Conservation (phyloP, 2,329 filamentous ascomycete genomes). For the Metarhizium guizhouense region DNA sequence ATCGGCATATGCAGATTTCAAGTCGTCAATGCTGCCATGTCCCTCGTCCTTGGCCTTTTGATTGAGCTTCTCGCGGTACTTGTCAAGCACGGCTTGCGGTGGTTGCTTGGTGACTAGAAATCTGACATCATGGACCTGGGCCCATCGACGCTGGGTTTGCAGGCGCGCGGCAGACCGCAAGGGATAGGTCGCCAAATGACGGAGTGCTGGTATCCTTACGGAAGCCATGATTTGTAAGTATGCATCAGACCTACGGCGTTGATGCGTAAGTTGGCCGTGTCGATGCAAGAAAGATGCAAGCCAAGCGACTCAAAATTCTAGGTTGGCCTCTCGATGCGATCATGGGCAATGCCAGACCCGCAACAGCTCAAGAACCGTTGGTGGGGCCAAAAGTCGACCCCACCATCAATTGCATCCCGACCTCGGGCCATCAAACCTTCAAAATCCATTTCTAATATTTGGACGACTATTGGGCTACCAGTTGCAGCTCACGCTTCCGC, state of each 20-base stretch:
- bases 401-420: background rate
- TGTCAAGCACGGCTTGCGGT: slow-evolving; percentile 63
- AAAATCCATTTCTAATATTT: background rate
- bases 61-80: slow-evolving; percentile 79
- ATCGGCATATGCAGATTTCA: slow-evolving; percentile 77
- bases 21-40: slow-evolving; percentile 58
- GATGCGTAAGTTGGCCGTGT: background rate
- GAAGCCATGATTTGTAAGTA: slow-evolving; percentile 35
- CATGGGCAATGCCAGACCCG: too few relatives aligned
- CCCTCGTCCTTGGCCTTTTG: slow-evolving; percentile 70
- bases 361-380: background rate
- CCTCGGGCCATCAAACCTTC: background rate
- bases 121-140: slow-evolving; percentile 84
- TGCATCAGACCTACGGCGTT: slow-evolving; percentile 1
- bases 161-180: slow-evolving; percentile 22
- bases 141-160: slow-evolving; percentile 67
- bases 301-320: too few relatives aligned
- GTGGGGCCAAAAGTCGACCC: slow-evolving; percentile 1
- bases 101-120: slow-evolving; percentile 74
- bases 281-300: background rate
- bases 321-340: too few relatives aligned
- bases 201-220: slow-evolving; percentile 37
- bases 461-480: background rate
- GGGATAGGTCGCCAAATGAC: slow-evolving; percentile 30
- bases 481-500: background rate